Percentiles rank a stretch among this genome's conserved stretches.
Evolutionary conservation across 805 yeast species (phyloP).

Genomic region (Starmerella lactis-condensi): DNA sequence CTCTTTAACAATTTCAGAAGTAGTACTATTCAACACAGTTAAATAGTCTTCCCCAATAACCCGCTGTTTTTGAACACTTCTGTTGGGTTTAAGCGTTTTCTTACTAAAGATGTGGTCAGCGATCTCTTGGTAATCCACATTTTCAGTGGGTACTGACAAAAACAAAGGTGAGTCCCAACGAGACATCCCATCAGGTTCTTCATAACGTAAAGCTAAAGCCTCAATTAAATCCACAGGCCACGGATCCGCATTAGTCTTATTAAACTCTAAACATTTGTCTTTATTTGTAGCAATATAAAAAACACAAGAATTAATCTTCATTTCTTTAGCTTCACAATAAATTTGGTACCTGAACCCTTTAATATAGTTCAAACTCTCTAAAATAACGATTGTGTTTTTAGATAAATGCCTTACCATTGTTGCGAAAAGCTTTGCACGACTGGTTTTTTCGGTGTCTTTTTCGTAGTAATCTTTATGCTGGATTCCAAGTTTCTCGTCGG

Average conservation of each 20-base stretch:
- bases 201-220: conserved; percentile 67
- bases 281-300: conserved; percentile 45
- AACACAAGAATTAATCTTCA: conserved; percentile 65
- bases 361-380: conserved; percentile 75
- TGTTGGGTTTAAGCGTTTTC: conserved; percentile 55
- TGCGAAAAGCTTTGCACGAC: conserved; percentile 68
- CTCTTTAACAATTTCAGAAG: conserved; percentile 44
- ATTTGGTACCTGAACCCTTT: conserved; percentile 91
- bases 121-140: conserved; percentile 45
- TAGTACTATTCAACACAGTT: conserved; percentile 55
- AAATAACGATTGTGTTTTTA: conserved; percentile 50
- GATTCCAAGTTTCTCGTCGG: conserved; percentile 64
- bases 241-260: conserved; percentile 18
- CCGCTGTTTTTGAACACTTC: conserved; percentile 67
- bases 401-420: conserved; percentile 72
- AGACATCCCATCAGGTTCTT: conserved; percentile 71
- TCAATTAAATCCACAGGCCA: conserved; percentile 54
- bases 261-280: conserved; percentile 1
- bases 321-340: conserved; percentile 79
- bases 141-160: conserved; percentile 36
- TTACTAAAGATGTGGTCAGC: conserved; percentile 29
- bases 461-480: conserved; percentile 48
- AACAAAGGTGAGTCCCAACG: conserved; percentile 92
- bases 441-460: conserved; percentile 57
- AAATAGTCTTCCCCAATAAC: conserved; percentile 59